Evolutionary conservation across 495 filamentous ascomycete species (phyloP).

Genomic region (Aspergillus leporis): DNA sequence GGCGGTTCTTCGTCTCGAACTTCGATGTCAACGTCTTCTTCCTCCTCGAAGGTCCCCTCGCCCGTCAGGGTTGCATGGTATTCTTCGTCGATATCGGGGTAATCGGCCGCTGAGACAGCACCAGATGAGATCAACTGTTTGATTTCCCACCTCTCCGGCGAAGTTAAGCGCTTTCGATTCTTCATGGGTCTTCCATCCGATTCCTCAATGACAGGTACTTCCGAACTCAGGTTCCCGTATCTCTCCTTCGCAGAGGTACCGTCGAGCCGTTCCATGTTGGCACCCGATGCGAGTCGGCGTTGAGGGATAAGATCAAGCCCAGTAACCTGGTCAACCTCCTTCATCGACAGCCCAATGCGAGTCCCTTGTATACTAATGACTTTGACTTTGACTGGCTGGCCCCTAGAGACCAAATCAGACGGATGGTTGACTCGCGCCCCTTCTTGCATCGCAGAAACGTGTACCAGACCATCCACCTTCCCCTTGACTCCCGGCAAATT

Average conservation of each 20-base stretch:
- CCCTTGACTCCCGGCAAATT: constrained; percentile 84
- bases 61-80: constrained; percentile 85
- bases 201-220: constrained; percentile 68
- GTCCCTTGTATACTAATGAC: constrained; percentile 80
- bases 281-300: constrained; percentile 80
- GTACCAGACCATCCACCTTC: constrained; percentile 90
- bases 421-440: constrained; percentile 89
- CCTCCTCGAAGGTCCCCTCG: constrained; percentile 86
- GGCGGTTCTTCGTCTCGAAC: constrained; percentile 95
- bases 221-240: constrained; percentile 58
- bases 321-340: constrained; percentile 91
- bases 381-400: constrained; percentile 90
- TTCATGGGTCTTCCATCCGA: constrained; percentile 54
- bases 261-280: constrained; percentile 82
- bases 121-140: constrained; percentile 94
- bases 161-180: constrained; percentile 88
- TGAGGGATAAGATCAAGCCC: constrained; percentile 84
- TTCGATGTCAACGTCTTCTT: constrained; percentile 97
- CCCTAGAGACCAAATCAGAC: constrained; percentile 76
- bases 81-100: constrained; percentile 93
- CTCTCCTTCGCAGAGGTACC: constrained; percentile 48
- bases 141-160: constrained; percentile 96
- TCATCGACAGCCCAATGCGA: constrained; percentile 89
- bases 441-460: constrained; percentile 91
- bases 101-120: constrained; percentile 84